Conservation (phyloP, 2,329 filamentous ascomycete genomes). For the Rosellinia necatrix region DNA sequence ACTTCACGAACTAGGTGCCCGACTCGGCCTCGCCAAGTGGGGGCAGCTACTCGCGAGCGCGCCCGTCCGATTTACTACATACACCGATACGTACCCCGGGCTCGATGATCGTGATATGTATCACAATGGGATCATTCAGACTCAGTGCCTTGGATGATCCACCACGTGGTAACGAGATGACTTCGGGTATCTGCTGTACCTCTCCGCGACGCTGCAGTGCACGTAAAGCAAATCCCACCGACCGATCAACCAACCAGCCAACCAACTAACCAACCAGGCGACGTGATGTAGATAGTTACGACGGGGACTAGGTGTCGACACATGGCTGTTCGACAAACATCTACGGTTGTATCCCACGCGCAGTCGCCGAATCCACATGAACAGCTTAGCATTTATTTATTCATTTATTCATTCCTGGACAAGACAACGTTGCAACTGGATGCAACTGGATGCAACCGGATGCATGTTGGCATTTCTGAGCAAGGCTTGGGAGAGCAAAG, state of each 20-base stretch:
- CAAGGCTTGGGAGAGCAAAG: neutral
- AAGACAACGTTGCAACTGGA: too few relatives aligned
- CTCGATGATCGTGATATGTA: conserved; percentile 5
- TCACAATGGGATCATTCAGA: conserved; percentile 9
- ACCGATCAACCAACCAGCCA: conserved; percentile 1
- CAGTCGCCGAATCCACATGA: neutral
- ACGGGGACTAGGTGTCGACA: too few relatives aligned
- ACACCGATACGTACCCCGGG: conserved; percentile 1
- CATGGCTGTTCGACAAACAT: neutral
- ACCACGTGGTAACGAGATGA: conserved; percentile 23
- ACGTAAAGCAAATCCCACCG: conserved; percentile 3
- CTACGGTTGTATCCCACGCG: conserved; percentile 4
- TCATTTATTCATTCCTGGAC: too few relatives aligned
- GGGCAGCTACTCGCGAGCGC: neutral
- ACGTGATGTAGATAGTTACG: too few relatives aligned
- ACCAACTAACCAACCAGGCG: too few relatives aligned
- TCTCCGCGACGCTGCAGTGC: conserved; percentile 3
- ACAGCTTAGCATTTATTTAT: conserved; percentile 4
- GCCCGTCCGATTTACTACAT: conserved; percentile 2
- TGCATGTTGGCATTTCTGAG: neutral
- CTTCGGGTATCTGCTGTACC: conserved; percentile 4
- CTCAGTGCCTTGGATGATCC: neutral
- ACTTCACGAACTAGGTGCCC: neutral
- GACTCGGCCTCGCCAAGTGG: conserved; percentile 5
- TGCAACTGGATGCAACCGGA: too few relatives aligned